These are phyloP conservation scores for Penicillium turbatum DNA, from an alignment of 495 filamentous ascomycete genomes.

Conservation along the genomic window DNA sequence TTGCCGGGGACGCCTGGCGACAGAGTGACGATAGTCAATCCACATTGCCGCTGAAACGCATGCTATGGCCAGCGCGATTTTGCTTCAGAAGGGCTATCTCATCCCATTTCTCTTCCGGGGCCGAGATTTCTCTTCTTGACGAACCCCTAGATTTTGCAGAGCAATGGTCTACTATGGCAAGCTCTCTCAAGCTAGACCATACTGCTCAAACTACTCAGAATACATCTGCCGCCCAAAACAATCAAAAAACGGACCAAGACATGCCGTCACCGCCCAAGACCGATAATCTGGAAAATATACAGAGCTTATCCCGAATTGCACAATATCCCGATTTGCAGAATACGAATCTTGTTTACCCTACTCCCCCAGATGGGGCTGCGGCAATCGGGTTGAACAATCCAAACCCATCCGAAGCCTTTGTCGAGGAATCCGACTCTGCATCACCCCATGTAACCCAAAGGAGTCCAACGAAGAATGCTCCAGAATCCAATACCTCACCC, in stretches of 20 bases:
- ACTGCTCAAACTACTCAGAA: conserved; percentile 9
- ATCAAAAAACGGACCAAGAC: conserved; percentile 25
- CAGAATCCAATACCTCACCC: conserved; percentile 21
- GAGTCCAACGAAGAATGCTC: conserved; percentile 16
- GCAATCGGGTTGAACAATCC: conserved; percentile 28
- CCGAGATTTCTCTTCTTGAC: conserved; percentile 11
- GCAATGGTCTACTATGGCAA: conserved; percentile 55
- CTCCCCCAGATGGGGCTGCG: conserved; percentile 73
- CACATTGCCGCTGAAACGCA: conserved; percentile 41
- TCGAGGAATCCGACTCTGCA: conserved; percentile 27
- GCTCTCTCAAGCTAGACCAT: conserved; percentile 17
- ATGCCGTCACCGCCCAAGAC: conserved; percentile 19
- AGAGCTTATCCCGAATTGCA: conserved; percentile 47
- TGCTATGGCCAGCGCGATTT: conserved; percentile 47
- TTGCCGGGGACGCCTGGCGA: conserved; percentile 38
- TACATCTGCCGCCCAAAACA: conserved; percentile 33
- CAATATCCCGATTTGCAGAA: conserved; percentile 49
- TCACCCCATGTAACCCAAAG: conserved; percentile 14
- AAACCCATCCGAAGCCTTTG: conserved; percentile 27
- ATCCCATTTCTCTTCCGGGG: conserved; percentile 13
- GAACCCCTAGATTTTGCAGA: conserved; percentile 67
- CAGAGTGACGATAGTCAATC: conserved; percentile 33
- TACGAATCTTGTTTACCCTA: conserved; percentile 74
- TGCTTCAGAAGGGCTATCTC: conserved; percentile 39
- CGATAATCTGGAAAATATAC: conserved; percentile 31